Base-by-base conservation (phyloP, 2,329 filamentous ascomycete genomes). In the Xylaria multiplex region DNA sequence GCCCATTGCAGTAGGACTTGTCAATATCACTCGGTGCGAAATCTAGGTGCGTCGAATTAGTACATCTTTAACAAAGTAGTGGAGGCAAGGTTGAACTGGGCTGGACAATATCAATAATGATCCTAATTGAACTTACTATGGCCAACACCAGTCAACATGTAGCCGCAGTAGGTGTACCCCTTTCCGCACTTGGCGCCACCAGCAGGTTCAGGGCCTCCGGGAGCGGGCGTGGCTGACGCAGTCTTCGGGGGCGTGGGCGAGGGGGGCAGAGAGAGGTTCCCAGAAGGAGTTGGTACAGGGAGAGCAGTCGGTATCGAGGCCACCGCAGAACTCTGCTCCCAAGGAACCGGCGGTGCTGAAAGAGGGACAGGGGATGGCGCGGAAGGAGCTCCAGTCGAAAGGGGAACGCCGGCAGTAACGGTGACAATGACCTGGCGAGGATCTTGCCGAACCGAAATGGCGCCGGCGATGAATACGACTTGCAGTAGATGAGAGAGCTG, bases 141-240 rank as follows among this genome's bases (percentile, higher is more conserved):
- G 2, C 71, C 72, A 19, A 56, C 63, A 5, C 61, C 53, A 19
- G 71, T 72, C 45, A 77, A 69, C 72, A 76, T 76, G 55, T 74
- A 77, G 2, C 75, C 75, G 59, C 75, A 77, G 61, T 77, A 77
- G 6, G 75, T 77, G 62, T 74, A 77, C 4, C 75, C 76, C 53
- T 77, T 76, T 13, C 74, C 75, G n/a, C 76, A 77, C 40, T 73
- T 74, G 4, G 74, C 53, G 1, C 68, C 71, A 14, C 42, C 55
- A n/a, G 52, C 13, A 16, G 66, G 65, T 8, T 40, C 65, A 24
- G 69, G 19, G n/a, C 64, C 61, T 43, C 54, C 32, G 9, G 68
- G 43, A 59, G 68, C 50, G 16, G 60, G 7, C 3, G 54, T 46
- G 1, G 42, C 27, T 2, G 71, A 58, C 5, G 50, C 52, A 9